Percentiles rank a stretch among this genome's conserved stretches.
These are phyloP conservation scores for Lichtheimia ramosa DNA, from an alignment of 371 early-diverging fungal species.

Conservation along the genomic window DNA sequence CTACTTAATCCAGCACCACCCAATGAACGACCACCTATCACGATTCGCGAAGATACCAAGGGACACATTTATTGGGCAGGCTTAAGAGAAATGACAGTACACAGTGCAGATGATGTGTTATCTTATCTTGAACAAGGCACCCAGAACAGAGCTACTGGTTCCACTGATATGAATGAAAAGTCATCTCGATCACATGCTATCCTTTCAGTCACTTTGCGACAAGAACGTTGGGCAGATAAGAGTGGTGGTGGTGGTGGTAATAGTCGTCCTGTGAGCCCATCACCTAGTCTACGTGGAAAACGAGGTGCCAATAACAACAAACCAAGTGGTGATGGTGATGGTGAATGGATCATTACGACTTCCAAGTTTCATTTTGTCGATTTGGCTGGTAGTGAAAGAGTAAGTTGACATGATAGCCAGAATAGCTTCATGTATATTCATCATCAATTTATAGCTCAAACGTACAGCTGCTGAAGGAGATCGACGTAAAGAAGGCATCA, in stretches of 20 bases:
- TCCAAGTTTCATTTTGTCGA: slow-evolving; percentile 99
- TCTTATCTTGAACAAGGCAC: slow-evolving; percentile 71
- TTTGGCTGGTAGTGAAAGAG: slow-evolving; percentile 98
- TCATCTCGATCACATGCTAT: slow-evolving; percentile 98
- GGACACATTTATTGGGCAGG: slow-evolving; percentile 92
- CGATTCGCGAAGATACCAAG: slow-evolving; percentile 91
- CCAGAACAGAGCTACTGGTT: slow-evolving; percentile 86
- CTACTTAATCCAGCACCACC: slow-evolving; percentile 63
- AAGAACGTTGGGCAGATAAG: slow-evolving; percentile 52
- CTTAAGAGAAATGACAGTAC: slow-evolving; percentile 78
- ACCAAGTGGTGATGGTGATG: slow-evolving; percentile 24
- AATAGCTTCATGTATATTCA: neutral
- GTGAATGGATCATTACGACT: slow-evolving; percentile 59
- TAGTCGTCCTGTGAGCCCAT: slow-evolving; percentile 26
- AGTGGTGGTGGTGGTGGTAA: slow-evolving; percentile 7
- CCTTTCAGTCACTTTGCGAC: slow-evolving; percentile 83
- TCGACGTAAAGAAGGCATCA: slow-evolving; percentile 95
- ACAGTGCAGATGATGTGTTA: slow-evolving; percentile 77
- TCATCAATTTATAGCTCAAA: slow-evolving; percentile 62
- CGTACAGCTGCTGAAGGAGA: slow-evolving; percentile 94
- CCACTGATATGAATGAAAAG: slow-evolving; percentile 97
- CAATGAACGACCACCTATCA: slow-evolving; percentile 63
- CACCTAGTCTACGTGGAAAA: slow-evolving; percentile 6
- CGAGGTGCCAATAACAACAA: neutral
- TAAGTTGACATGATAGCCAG: slow-evolving; percentile 15